phyloP scores from a whole-genome alignment of 2,329 filamentous ascomycete genomes.

The Fusarium haematococcum region DNA sequence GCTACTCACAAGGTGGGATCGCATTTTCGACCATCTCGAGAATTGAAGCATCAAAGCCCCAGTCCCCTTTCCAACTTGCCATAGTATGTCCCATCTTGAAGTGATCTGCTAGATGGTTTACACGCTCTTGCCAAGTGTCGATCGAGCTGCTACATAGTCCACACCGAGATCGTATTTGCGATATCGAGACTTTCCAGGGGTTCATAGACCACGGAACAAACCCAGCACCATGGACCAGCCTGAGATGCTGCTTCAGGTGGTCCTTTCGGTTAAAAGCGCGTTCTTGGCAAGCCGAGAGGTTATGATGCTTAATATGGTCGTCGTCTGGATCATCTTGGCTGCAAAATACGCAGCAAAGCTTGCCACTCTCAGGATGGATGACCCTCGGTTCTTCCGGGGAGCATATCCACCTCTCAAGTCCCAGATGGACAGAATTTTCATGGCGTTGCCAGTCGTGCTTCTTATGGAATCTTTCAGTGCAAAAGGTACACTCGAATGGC shows the following conservation, averaged over 20 bases:
- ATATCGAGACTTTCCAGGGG: not conserved
- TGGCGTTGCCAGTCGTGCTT: conserved; percentile 3
- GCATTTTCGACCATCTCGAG: not conserved
- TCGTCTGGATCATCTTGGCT: not conserved
- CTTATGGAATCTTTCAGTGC: not conserved
- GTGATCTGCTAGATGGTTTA: not conserved
- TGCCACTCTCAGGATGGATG: not conserved
- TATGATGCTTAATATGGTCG: not conserved
- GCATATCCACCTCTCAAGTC: conserved; percentile 2
- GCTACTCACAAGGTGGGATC: not conserved
- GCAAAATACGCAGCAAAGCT: not conserved
- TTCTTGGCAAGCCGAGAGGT: not conserved
- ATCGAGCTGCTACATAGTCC: not conserved
- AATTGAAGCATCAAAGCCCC: not conserved
- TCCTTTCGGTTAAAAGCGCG: not conserved
- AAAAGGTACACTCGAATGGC: conserved; percentile 1
- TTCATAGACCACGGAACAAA: not conserved
- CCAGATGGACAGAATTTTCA: not conserved
- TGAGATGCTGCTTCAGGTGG: not conserved
- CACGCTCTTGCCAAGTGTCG: not conserved
- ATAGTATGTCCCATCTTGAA: not conserved
- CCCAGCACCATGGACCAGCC: not conserved
- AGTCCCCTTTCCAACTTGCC: not conserved
- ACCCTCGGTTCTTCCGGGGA: not conserved
- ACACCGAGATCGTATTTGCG: not conserved